phyloP scores from a whole-genome alignment of 129 eudicot genomes.

The Arctium minus region DNA sequence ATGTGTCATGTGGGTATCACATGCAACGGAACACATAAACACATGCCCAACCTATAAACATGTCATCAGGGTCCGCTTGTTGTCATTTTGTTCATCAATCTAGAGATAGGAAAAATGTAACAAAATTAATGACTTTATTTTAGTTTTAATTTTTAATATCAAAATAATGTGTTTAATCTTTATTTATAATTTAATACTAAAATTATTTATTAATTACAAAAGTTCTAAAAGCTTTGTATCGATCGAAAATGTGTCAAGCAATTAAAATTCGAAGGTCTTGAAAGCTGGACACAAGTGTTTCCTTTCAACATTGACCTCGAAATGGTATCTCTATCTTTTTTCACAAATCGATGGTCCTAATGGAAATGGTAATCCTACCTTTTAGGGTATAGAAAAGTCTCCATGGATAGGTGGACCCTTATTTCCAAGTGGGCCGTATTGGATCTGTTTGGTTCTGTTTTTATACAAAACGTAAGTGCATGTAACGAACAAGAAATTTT shows the following conservation, averaged over 20 bases:
- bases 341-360: no score
- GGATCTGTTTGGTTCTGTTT: background rate
- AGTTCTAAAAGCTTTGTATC: background rate
- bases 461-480: background rate
- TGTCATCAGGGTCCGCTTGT: background rate
- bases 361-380: no score
- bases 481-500: background rate
- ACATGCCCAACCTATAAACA: constrained; percentile 17
- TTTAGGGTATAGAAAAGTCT: no score
- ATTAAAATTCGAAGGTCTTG: background rate
- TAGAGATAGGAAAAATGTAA: no score
- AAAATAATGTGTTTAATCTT: background rate
- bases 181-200: background rate
- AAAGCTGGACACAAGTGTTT: background rate
- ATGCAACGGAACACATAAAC: constrained; percentile 32
- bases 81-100: background rate
- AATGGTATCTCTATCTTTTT: no score
- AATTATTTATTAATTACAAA: background rate
- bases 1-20: constrained; percentile 20
- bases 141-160: no score
- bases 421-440: background rate
- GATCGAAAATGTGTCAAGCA: background rate
- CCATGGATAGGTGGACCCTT: background rate
- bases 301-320: background rate
- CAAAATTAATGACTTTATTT: background rate